Percentiles rank a stretch among this genome's conserved stretches.
phyloP scores from a whole-genome alignment of 2,329 filamentous ascomycete genomes.

The Beauveria caledonica region DNA sequence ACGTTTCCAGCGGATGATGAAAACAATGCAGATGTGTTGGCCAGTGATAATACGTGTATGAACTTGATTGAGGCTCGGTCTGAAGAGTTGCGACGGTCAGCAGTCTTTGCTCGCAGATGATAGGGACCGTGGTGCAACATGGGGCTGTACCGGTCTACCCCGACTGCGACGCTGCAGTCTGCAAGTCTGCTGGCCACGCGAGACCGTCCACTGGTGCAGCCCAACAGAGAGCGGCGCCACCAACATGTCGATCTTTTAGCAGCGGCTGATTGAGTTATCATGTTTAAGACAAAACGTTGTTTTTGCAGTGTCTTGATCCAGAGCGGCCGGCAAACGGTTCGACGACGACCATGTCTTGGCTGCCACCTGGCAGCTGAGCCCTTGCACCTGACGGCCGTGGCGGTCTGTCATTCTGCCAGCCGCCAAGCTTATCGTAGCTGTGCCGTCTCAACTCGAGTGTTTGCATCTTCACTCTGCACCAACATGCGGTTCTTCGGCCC shows the following conservation, averaged over 20 bases:
- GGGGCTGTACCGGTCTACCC: neutral
- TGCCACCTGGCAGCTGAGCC: neutral
- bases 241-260: conserved; percentile 6
- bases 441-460: neutral
- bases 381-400: neutral
- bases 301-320: conserved; percentile 1
- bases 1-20: neutral
- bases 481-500: neutral
- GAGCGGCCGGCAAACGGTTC: neutral
- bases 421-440: neutral
- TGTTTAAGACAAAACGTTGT: conserved; percentile 4
- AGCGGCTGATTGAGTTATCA: neutral
- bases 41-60: neutral
- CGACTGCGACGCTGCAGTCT: neutral
- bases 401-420: neutral
- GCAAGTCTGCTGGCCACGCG: neutral
- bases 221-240: neutral
- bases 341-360: neutral
- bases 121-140: conserved; percentile 1
- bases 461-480: conserved; percentile 1
- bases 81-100: neutral
- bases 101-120: neutral
- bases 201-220: neutral
- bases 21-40: neutral
- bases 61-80: neutral